Conservation (phyloP, 2,329 filamentous ascomycete species). For the Ascomycota sp. region DNA sequence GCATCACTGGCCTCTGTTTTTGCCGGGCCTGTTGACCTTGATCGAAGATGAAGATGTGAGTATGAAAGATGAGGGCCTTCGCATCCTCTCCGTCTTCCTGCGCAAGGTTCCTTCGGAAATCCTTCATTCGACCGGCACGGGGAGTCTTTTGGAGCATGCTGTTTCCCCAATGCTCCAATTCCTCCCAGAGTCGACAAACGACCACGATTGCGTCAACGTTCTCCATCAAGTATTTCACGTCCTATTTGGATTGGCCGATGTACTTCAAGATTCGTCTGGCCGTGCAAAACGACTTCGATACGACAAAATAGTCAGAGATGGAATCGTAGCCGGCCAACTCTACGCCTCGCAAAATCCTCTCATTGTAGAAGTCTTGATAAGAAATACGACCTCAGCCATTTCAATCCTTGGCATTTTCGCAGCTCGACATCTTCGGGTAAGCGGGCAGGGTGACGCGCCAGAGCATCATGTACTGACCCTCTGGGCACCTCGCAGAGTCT, state of each 20-base stretch:
- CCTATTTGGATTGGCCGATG: conserved; percentile 34
- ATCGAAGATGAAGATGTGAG: conserved; percentile 38
- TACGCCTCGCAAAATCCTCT: conserved; percentile 37
- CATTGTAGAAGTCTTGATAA: conserved; percentile 36
- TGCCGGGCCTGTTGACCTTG: conserved; percentile 49
- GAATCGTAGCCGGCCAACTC: conserved; percentile 31
- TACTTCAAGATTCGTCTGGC: conserved; percentile 7
- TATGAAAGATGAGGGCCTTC: conserved; percentile 35
- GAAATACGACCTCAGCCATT: conserved; percentile 27
- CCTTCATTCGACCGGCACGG: conserved; percentile 42
- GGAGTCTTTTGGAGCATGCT: conserved; percentile 46
- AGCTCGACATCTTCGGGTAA: conserved; percentile 47
- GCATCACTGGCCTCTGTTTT: conserved; percentile 43
- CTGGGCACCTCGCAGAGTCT: conserved; percentile 22
- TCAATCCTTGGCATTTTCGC: conserved; percentile 37
- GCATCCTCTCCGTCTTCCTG: conserved; percentile 33
- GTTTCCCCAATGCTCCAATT: conserved; percentile 54
- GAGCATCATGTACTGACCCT: not conserved
- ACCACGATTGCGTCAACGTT: conserved; percentile 44
- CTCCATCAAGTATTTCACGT: conserved; percentile 46
- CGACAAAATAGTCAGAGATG: conserved; percentile 33
- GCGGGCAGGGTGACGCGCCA: not conserved
- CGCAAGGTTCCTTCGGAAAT: conserved; percentile 27
- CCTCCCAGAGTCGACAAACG: conserved; percentile 58
- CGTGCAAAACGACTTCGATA: conserved; percentile 19